Base-by-base conservation (phyloP, 2,329 filamentous ascomycete genomes). In the Penicillium decumbens region DNA sequence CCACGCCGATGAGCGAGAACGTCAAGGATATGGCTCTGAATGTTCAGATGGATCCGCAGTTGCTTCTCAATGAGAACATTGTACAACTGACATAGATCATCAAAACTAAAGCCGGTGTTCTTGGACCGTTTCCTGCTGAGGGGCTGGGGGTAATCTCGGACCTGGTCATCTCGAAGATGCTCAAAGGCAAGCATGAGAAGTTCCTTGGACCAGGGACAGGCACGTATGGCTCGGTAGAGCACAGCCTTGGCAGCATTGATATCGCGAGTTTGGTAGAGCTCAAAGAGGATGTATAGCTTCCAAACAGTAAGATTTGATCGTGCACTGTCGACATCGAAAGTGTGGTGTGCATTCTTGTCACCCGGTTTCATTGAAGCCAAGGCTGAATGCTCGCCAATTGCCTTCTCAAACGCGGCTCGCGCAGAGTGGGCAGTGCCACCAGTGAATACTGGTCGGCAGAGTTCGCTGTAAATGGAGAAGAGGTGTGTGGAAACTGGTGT, bases 121-220 rank as follows among this genome's bases (percentile, higher is more conserved):
- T 27, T 61, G 46, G 15, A 42, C 52, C 32, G 38, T 9, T 40
- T 40, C 23, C 24, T 27, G 23, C 8, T n/a, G 10, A 8, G 23
- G 38, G 5, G 3, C n/a, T 9, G n/a, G 38, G 24, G 3, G 8
- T 40, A 3, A 25, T 6, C 5, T 25, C 13, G 38, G 38, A 27
- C 32, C 20, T 55, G 15, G 23, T 65, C 64, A 9, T 58, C 57
- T 12, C 61, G 61, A 28, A 75, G 59, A 33, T 73, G 66, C 39
- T 72, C 71, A 49, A 86, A 82, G 0, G 79, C 83, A 24, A 79
- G 51, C 67, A 86, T 73, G 38, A 81, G 68, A 41, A 82, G 75
- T 32, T 77, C 74, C 63, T 87, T 86, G 1, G 75, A 77, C 82
- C 83, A 87, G 0, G 84, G 84, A 59, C 83, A 75, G 13, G 73